Percentiles rank a stretch among this genome's conserved stretches.
Conservation (phyloP, 2,329 filamentous ascomycete genomes). For the Ophiocordyceps camponoti-saundersi region DNA sequence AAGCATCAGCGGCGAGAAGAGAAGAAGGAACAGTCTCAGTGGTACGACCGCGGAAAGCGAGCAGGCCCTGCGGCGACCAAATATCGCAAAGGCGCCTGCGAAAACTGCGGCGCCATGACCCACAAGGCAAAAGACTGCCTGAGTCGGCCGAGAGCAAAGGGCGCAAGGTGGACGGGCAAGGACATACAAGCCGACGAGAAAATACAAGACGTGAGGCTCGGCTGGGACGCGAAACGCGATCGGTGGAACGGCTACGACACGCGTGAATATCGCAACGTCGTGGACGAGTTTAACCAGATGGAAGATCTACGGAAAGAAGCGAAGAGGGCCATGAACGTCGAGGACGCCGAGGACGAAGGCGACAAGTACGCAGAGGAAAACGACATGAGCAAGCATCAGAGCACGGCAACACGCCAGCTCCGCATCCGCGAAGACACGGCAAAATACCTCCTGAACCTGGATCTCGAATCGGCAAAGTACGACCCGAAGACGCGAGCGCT, state of each 20-base stretch:
- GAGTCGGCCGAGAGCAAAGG: conserved; percentile 70
- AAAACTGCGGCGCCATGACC: conserved; percentile 95
- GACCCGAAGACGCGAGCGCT: conserved; percentile 91
- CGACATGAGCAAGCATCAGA: conserved; percentile 89
- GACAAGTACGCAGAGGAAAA: conserved; percentile 85
- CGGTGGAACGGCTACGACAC: conserved; percentile 97
- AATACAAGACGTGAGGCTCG: conserved; percentile 68
- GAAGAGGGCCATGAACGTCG: conserved; percentile 20
- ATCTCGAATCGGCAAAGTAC: conserved; percentile 92
- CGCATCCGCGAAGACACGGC: conserved; percentile 91
- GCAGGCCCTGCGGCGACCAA: conserved; percentile 80
- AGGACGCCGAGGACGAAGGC: conserved; percentile 37
- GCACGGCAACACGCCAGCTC: conserved; percentile 77
- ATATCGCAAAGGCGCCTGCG: conserved; percentile 93
- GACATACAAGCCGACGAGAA: conserved; percentile 89
- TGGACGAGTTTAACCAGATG: conserved; percentile 76
- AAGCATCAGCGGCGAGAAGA: conserved; percentile 66
- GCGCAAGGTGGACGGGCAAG: conserved; percentile 80
- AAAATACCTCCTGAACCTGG: conserved; percentile 88
- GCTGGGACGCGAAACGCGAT: conserved; percentile 96
- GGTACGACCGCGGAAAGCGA: conserved; percentile 85
- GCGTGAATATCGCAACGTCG: conserved; percentile 68
- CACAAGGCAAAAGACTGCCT: conserved; percentile 93
- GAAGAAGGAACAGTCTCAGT: conserved; percentile 59
- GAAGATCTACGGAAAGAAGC: conserved; percentile 53